Conservation (phyloP, 768 basidiomycete species). For the Pisolithus microcarpus region DNA sequence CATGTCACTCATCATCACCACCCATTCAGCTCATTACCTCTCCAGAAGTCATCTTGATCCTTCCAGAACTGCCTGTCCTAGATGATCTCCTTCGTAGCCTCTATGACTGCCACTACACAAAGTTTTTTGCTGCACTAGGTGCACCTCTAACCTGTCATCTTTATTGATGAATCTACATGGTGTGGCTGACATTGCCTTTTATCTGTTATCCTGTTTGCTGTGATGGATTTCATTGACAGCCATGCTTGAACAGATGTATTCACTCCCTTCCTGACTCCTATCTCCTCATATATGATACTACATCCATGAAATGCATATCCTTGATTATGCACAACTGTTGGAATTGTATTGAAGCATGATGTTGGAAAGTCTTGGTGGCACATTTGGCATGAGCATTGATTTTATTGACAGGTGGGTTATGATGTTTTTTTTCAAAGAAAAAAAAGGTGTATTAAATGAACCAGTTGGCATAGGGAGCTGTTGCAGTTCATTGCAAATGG, state of each 20-base stretch:
- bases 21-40: slow-evolving; percentile 62
- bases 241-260: slow-evolving; percentile 78
- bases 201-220: neutral
- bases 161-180: too few species aligned
- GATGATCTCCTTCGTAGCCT: slow-evolving; percentile 80
- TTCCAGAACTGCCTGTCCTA: slow-evolving; percentile 77
- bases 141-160: slow-evolving; percentile 17
- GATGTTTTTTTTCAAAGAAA: neutral
- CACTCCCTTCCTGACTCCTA: slow-evolving; percentile 82
- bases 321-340: slow-evolving; percentile 86
- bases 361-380: slow-evolving; percentile 72
- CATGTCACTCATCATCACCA: slow-evolving; percentile 3
- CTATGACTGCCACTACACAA: slow-evolving; percentile 90
- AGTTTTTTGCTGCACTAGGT: slow-evolving; percentile 90
- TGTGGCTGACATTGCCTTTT: too few species aligned
- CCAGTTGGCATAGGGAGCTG: slow-evolving; percentile 60
- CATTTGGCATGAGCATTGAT: slow-evolving; percentile 83
- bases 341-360: slow-evolving; percentile 88
- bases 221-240: slow-evolving; percentile 36
- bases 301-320: slow-evolving; percentile 92
- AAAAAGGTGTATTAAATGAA: too few species aligned
- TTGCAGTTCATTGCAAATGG: slow-evolving; percentile 87
- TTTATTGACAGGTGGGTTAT: slow-evolving; percentile 77
- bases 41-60: slow-evolving; percentile 80
- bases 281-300: slow-evolving; percentile 85